Base-by-base conservation (phyloP, 768 basidiomycete species). In the Naganishia kalamii region DNA sequence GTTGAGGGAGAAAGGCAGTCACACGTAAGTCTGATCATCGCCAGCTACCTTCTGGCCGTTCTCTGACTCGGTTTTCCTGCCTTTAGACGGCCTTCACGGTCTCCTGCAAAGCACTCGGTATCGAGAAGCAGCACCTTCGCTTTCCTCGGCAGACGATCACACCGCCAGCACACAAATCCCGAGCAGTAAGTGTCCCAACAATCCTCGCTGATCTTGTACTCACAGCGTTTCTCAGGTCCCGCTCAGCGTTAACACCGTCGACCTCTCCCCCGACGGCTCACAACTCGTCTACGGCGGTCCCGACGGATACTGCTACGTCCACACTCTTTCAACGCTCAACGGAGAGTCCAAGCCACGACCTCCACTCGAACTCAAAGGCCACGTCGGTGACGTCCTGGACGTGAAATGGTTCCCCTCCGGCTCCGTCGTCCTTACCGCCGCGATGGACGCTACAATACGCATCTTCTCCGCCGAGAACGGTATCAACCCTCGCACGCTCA, bases 371-470 rank as follows among this genome's bases (percentile, higher is more conserved):
- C 68, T 80, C 41, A 69, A 72, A 60, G 79, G 80, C 0, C 79
- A 80, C 63, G 76, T 78, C 5, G 79, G 79, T 17, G 79, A 80
- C 69, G 68, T 79, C 13, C 65, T 75, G 11, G 70, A 65, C 25
- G 69, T 71, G 32, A 73, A 71, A 12, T 79, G 75, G 63, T 79
- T 79, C 57, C 76, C 77, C n/a, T 74, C 70, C 64, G 78, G 74
- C 41, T 65, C 75, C 43, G 88, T 90, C 17, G 79, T 90, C 1
- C 81, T 92, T 11, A 84, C 87, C 5, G 81, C 85, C 0, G 85
- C 87, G 0, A 83, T 83, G 4, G 88, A 90, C 74, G 86, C 89
- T 69, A 80, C 84, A 0, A 75, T 90, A 2, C 79, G 84, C 27
- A 82, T 92, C 65, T 83, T 87, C 60, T 83, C 88, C 8, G 85